These are phyloP conservation scores for Radiomyces spectabilis DNA, from an alignment of 192 early-diverging fungal species.

Conservation along the genomic window DNA sequence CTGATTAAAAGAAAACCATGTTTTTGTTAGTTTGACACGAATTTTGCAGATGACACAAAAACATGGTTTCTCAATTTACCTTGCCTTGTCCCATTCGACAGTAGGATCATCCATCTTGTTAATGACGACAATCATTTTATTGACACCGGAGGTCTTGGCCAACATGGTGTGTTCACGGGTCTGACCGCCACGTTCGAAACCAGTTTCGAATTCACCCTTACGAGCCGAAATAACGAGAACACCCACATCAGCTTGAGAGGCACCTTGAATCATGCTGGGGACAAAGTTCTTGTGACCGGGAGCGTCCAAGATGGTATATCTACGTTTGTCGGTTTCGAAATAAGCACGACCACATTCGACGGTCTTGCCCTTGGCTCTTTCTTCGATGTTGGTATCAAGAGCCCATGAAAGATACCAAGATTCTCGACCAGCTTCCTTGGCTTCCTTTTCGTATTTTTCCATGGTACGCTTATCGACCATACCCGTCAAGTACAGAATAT, in stretches of 20 bases:
- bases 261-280: slow-evolving; percentile 95
- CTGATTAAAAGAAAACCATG: slow-evolving; percentile 23
- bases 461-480: slow-evolving; percentile 99
- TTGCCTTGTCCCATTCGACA: slow-evolving; percentile 84
- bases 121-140: slow-evolving; percentile 85
- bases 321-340: slow-evolving; percentile 92
- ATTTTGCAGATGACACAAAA: too few species aligned
- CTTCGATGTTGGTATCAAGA: slow-evolving; percentile 93
- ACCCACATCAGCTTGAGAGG: slow-evolving; percentile 93
- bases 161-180: slow-evolving; percentile 97
- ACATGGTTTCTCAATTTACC: slow-evolving; percentile 32
- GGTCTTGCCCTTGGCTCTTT: slow-evolving; percentile 97
- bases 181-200: slow-evolving; percentile 98
- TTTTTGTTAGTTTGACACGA: background rate
- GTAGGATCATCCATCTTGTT: slow-evolving; percentile 99
- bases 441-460: slow-evolving; percentile 99
- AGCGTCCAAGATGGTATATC: slow-evolving; percentile 97
- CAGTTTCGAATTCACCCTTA: slow-evolving; percentile 99
- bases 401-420: slow-evolving; percentile 99
- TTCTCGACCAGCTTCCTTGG: slow-evolving; percentile 94
- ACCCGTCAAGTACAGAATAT: slow-evolving; percentile 91
- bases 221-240: slow-evolving; percentile 95
- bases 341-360: slow-evolving; percentile 96
- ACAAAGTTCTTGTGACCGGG: slow-evolving; percentile 99
- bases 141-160: slow-evolving; percentile 95